Conservation (phyloP, 2,329 filamentous ascomycete species). For the Botrytis galanthina region DNA sequence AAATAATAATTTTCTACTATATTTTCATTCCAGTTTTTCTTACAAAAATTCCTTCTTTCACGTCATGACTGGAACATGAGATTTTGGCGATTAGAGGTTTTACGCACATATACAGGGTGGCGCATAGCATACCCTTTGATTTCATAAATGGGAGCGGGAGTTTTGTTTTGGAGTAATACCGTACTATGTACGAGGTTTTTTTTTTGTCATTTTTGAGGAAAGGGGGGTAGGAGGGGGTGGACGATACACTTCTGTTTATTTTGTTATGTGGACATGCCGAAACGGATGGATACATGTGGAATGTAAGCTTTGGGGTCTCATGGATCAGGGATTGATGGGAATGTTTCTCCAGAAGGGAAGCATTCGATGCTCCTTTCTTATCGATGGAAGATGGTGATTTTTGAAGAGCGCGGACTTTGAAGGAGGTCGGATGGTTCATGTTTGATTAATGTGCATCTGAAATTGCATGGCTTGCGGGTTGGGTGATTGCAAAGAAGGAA, state of each 20-base stretch:
- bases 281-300: background rate
- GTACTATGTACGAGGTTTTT: conserved; percentile 30
- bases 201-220: background rate
- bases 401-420: background rate
- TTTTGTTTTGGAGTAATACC: conserved; percentile 2
- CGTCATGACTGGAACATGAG: background rate
- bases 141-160: conserved; percentile 4
- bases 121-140: conserved; percentile 6
- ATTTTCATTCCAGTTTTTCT: background rate
- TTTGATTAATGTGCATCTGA: background rate
- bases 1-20: background rate
- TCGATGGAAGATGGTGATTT: background rate
- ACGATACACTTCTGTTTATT: background rate
- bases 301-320: background rate
- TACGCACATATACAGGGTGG: conserved; percentile 17
- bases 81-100: background rate
- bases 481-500: background rate
- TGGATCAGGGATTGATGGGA: background rate
- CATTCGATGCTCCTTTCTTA: background rate
- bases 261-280: background rate
- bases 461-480: background rate
- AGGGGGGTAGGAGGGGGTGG: too few relatives aligned
- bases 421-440: background rate
- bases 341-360: background rate
- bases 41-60: background rate